phyloP scores from a whole-genome alignment of 768 basidiomycete species.

The Crepidotus variabilis region DNA sequence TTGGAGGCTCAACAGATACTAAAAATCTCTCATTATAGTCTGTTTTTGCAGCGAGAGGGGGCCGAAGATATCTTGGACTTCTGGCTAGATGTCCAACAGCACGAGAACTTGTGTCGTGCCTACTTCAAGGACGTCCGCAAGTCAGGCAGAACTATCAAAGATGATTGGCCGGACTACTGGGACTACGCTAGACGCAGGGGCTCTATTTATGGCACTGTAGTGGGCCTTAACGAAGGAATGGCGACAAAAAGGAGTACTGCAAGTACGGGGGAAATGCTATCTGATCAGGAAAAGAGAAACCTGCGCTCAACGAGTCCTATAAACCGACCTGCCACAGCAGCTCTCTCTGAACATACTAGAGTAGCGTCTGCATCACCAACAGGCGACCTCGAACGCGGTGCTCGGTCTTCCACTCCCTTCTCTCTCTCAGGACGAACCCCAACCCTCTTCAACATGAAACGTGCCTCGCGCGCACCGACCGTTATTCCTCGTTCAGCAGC shows the following conservation, averaged over 20 bases:
- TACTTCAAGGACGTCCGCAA: slow-evolving; percentile 99
- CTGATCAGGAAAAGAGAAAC: slow-evolving; percentile 67
- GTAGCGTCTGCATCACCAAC: slow-evolving; percentile 47
- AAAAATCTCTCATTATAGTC: slow-evolving; percentile 38
- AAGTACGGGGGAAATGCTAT: slow-evolving; percentile 71
- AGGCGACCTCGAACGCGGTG: slow-evolving; percentile 33
- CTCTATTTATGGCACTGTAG: slow-evolving; percentile 89
- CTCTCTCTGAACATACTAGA: slow-evolving; percentile 39
- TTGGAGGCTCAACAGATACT: not conserved
- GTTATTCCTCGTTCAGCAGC: slow-evolving; percentile 90
- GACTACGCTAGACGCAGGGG: slow-evolving; percentile 89
- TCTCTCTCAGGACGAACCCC: slow-evolving; percentile 73
- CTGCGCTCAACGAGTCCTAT: slow-evolving; percentile 58
- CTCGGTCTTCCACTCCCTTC: slow-evolving; percentile 77
- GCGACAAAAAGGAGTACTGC: slow-evolving; percentile 74
- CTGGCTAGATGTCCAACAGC: slow-evolving; percentile 99
- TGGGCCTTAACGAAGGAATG: slow-evolving; percentile 61
- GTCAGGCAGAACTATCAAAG: slow-evolving; percentile 87
- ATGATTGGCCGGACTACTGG: slow-evolving; percentile 99
- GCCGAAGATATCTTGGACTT: slow-evolving; percentile 97
- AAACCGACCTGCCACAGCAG: slow-evolving; percentile 34
- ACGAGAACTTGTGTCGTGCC: slow-evolving; percentile 96
- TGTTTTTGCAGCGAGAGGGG: slow-evolving; percentile 94
- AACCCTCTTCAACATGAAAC: slow-evolving; percentile 69
- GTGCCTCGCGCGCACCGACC: slow-evolving; percentile 87